Conservation (phyloP, 805 yeast species). For the Kodamaea lidongshanica region DNA sequence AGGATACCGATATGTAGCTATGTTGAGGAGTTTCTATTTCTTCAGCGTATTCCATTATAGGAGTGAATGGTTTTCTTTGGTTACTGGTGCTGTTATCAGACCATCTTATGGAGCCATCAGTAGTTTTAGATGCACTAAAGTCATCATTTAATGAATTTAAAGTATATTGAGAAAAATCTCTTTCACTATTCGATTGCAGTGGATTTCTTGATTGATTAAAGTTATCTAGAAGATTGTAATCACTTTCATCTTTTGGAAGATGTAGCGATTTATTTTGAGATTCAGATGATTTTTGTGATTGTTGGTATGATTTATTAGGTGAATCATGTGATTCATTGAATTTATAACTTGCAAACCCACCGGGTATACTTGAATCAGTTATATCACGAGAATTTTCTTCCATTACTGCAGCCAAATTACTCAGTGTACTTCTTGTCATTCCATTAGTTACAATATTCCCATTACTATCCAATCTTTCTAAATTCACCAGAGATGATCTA, state of each 20-base stretch:
- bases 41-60: constrained; percentile 4
- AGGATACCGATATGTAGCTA: constrained; percentile 5
- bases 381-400: constrained; percentile 26
- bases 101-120: constrained; percentile 30
- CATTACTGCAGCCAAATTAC: constrained; percentile 23
- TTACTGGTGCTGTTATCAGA: constrained; percentile 10
- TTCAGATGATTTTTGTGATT: background rate
- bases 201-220: constrained; percentile 14
- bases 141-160: constrained; percentile 13
- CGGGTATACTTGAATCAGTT: constrained; percentile 1
- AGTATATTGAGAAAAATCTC: constrained; percentile 10
- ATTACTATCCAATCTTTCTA: constrained; percentile 45
- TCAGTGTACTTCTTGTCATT: constrained; percentile 19
- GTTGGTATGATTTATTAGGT: constrained; percentile 2
- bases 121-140: constrained; percentile 22
- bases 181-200: constrained; percentile 13
- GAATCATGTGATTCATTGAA: constrained; percentile 10
- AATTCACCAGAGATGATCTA: constrained; percentile 30
- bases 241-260: constrained; percentile 11
- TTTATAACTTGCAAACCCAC: constrained; percentile 6
- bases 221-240: constrained; percentile 16
- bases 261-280: no score
- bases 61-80: constrained; percentile 1
- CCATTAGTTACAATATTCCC: constrained; percentile 30
- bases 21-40: no score